Base-by-base conservation (phyloP, 2,329 filamentous ascomycete species). In the Lecanicillium sp. region DNA sequence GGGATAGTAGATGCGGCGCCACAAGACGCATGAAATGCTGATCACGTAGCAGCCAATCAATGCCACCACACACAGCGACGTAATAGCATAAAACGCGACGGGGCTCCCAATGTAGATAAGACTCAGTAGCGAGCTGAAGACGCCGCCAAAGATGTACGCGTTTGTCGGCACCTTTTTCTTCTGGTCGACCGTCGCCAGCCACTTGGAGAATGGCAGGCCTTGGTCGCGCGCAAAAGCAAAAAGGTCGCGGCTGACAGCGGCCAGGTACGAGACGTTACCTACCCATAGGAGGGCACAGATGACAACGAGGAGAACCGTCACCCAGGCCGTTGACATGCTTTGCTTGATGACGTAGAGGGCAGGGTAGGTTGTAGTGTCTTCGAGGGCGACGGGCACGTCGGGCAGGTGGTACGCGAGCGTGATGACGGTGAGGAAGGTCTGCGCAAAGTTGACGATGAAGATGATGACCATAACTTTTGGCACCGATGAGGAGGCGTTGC, bases 51-150 rank as follows among this genome's bases (percentile, higher is more conserved):
- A 44, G 29, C 44, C 42, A 25, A 46, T 43, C 6, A 44, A 22
- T 4, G 44, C 42, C 17, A 44, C 43, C 5, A 33, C 37, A 8
- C 30, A 34, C 10, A 46, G 42, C 18, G 44, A 46, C 2, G 34
- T 37, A 4, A 46, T 44, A 25, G 44, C 44, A 17, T 44, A 44
- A 13, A 46, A 44, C 3, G 44, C 44, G 18, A 44, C 44, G 11
- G 42, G 42, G 17, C 44, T 46, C 29, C 42, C 44, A 19, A 46
- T 25, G 30, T 46, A 44, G 15, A 43, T 44, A n/a, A 42, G 40
- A 17, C 34, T 37, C 15, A 42, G 40, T 3, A 37, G 35, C 9
- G 43, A 33, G 5, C 36, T 41, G 11, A 40, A 14, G 9, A 36
- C 17, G 2, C 29, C 29, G 18, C 36, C 39, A n/a, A 44, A 18